Conservation (phyloP, 345 rosid species). For the Hevea brasiliensis region DNA sequence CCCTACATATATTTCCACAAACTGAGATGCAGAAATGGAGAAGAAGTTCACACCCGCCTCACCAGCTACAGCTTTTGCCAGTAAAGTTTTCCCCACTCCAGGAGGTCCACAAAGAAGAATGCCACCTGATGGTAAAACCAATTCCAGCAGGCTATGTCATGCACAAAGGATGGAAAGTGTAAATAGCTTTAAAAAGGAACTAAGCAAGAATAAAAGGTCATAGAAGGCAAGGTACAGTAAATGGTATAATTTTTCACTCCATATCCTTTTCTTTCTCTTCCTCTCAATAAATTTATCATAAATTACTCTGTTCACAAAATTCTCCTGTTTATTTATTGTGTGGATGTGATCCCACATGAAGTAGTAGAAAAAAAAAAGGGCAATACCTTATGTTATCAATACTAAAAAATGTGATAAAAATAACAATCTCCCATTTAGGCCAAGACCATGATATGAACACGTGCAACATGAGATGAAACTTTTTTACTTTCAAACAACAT, state of each 20-base stretch:
- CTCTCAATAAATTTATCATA: not conserved
- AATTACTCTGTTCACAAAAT: not conserved
- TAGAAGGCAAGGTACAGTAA: not conserved
- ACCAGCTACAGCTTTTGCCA: conserved; percentile 98
- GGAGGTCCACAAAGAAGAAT: conserved; percentile 96
- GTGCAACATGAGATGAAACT: not conserved
- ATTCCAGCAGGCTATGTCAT: conserved; percentile 18
- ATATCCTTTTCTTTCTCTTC: not conserved
- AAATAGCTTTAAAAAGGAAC: conserved; percentile 1
- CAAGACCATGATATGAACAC: not conserved
- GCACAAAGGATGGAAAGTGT: not conserved
- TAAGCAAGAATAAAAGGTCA: not conserved
- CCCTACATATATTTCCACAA: conserved; percentile 94
- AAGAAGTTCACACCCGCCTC: conserved; percentile 97
- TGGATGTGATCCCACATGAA: not conserved
- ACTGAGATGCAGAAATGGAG: conserved; percentile 96
- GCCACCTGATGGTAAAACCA: conserved; percentile 59
- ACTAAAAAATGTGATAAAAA: not conserved
- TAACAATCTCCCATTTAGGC: not conserved
- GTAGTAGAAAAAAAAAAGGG: not conserved
- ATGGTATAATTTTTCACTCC: not conserved
- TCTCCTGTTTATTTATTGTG: not conserved
- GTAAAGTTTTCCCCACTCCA: conserved; percentile 89
- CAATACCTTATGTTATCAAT: not conserved
- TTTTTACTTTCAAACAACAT: not conserved